Base-by-base conservation (phyloP, 352 stramenopile genomes). In the Thraustochytrium sp. region DNA sequence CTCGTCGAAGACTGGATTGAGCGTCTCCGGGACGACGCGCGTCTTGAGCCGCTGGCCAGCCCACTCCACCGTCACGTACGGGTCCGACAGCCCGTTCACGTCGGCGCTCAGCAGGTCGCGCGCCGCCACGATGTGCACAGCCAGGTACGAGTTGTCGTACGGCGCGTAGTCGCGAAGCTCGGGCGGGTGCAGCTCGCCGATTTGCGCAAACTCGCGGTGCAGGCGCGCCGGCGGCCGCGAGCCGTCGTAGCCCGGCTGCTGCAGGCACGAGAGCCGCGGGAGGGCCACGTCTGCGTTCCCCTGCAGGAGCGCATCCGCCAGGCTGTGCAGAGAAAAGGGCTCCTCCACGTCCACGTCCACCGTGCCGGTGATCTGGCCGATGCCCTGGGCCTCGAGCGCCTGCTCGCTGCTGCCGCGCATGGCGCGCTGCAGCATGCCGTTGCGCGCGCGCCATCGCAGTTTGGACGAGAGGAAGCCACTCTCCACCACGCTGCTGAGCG, bases 161-260 rank as follows among this genome's bases (percentile, higher is more conserved):
- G 68, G 68, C 0, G 42, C n/a, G 53, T 65, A 80, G 68, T 80
- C 68, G 13, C 40, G 31, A 8, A 80, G 44, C 51, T 80, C 68
- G n/a, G 68, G 68, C 23, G 68, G 68, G 38, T 65, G 5, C 16
- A 80, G 40, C 36, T 80, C 68, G 3, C 68, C 68, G 23, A 80
- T n/a, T 34, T 80, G 68, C 11, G 68, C 68, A 75, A 80, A 80
- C 31, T 80, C 68, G 49, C 68, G 68, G 31, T 80, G 68, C 46
- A 80, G 68, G 5, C 68, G 48, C 44, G 62, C 62, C 1, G 59
- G 59, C 1, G 16, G 51, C 21, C 21, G 5, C 21, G 26, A 31
- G 5, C 21, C 21, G 55, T 38, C 23, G 55, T 9, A n/a, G 8
- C 26, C 5, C 54, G 8, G 54, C 54, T 18, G 21, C 8, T 26